A percentile compares a stretch with the other conserved stretches of the same genome.
These are phyloP conservation scores for Globisporangium splendens DNA, from an alignment of 352 stramenopile genomes.

Conservation along the genomic window DNA sequence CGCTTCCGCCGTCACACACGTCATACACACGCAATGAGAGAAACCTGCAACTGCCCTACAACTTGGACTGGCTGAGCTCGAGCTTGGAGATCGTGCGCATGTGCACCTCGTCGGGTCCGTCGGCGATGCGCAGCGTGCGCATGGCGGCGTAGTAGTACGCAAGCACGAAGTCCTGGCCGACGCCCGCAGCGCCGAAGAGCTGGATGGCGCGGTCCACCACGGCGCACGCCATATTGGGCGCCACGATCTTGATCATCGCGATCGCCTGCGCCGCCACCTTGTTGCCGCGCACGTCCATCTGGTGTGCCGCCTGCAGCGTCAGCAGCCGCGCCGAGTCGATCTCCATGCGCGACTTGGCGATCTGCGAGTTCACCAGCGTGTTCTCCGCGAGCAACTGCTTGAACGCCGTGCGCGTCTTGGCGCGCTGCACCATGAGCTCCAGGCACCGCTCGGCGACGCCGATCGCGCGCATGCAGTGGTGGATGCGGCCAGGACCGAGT, in stretches of 20 bases:
- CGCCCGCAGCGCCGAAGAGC: conserved; percentile 68
- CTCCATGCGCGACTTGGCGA: conserved; percentile 79
- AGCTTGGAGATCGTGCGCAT: conserved; percentile 92
- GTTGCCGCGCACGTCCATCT: conserved; percentile 84
- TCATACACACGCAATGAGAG: too few species aligned
- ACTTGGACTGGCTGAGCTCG: conserved; percentile 73
- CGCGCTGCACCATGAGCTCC: conserved; percentile 82
- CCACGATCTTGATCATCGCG: conserved; percentile 96
- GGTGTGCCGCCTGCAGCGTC: conserved; percentile 87
- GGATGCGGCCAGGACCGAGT: conserved; percentile 94
- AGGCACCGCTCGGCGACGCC: conserved; percentile 87
- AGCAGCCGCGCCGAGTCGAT: conserved; percentile 84
- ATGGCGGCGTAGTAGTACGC: conserved; percentile 89
- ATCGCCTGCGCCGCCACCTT: conserved; percentile 91
- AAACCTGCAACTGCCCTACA: conserved; percentile 26
- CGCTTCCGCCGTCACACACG: too few species aligned
- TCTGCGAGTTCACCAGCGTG: conserved; percentile 71
- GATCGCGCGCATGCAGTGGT: conserved; percentile 98
- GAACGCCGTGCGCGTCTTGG: conserved; percentile 93
- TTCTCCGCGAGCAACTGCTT: conserved; percentile 91
- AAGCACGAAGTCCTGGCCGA: conserved; percentile 93
- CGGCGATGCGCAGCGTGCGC: conserved; percentile 92
- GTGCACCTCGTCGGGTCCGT: conserved; percentile 97
- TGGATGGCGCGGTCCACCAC: conserved; percentile 92
- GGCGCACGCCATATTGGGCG: conserved; percentile 85